Evolutionary conservation across 2,329 filamentous ascomycete genomes (phyloP), one percentile per base, ranked within the genome.

Genomic region (Talaromyces sp.): DNA sequence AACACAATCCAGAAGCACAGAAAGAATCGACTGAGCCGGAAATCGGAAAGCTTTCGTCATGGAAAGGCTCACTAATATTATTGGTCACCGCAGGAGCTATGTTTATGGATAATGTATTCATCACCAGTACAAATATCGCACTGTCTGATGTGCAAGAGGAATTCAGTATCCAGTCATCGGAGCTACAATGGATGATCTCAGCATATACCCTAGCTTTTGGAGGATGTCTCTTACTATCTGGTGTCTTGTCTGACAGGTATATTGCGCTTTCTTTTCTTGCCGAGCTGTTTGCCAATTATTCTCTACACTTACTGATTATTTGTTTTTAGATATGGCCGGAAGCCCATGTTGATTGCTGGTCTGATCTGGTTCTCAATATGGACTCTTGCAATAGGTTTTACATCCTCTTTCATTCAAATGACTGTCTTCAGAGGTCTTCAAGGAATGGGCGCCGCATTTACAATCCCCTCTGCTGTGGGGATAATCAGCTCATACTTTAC

Each of bases 381-480:
- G 76, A 78, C 76, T 0, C 47, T 78, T 24, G 74, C 72, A 6
- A 76, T 76, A 54, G 75, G 77, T 11, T 78, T 82, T 47, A 75
- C 80, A 0, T 73, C 74, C 8, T 80, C 78, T 0, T 83, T 82
- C 33, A 77, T 80, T 54, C 70, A 73, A 57, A 69, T 75, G n/a
- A 71, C 73, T 1, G 66, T 75, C 6, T 75, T 75, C 37, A 78
- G 82, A n/a, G 82, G 80, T 0, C 71, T 83, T 0, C 80, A 83
- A 54, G 82, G 82, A 1, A 74, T 82, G 10, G 80, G 80, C 0
- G 74, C 81, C 1, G 80, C 81, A 6, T 76, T 83, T 76, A 81
- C 80, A 2, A 74, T 83, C 22, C 47, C 47, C 5, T 50, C 47
- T 16, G 47, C 47, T 13, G 47, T 50, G 22, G 22, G 47, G 14